A percentile compares a stretch with the other conserved stretches of the same genome.
These are phyloP conservation scores for Ilyonectria mors-panacis DNA, from an alignment of 2,329 filamentous ascomycete genomes.

Conservation along the genomic window DNA sequence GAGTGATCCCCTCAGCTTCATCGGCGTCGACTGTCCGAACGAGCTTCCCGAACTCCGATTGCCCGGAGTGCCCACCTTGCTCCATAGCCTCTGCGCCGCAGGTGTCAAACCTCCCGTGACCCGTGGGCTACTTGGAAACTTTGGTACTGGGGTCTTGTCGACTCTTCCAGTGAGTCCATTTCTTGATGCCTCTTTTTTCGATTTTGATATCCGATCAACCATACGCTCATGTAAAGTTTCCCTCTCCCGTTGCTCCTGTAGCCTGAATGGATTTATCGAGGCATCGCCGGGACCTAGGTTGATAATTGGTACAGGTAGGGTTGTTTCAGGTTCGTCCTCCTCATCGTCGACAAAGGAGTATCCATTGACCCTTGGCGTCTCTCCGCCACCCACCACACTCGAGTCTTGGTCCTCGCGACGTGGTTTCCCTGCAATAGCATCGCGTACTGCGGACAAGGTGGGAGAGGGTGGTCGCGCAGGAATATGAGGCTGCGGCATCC, in stretches of 20 bases:
- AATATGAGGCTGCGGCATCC: constrained; percentile 71
- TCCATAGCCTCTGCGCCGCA: constrained; percentile 79
- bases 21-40: constrained; percentile 56
- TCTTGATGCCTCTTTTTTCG: constrained; percentile 74
- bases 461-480: constrained; percentile 77
- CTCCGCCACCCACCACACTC: constrained; percentile 64
- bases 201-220: constrained; percentile 85
- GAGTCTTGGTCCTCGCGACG: constrained; percentile 75
- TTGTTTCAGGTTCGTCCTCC: constrained; percentile 60
- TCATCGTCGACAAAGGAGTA: constrained; percentile 95
- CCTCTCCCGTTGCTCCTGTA: constrained; percentile 80
- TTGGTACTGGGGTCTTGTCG: constrained; percentile 75
- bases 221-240: constrained; percentile 89
- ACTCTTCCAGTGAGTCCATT: constrained; percentile 73
- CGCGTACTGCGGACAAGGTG: constrained; percentile 85
- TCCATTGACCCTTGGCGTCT: constrained; percentile 92
- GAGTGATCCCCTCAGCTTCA: constrained; percentile 57
- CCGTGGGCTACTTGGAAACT: constrained; percentile 77
- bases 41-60: constrained; percentile 51
- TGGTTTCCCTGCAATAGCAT: constrained; percentile 84
- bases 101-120: constrained; percentile 76
- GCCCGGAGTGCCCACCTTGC: constrained; percentile 68
- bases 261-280: constrained; percentile 85
- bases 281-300: constrained; percentile 72
- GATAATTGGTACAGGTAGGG: constrained; percentile 58